Evolutionary conservation across 2,329 filamentous ascomycete species (phyloP).

Genomic region (Pseudohalonectria lignicola): DNA sequence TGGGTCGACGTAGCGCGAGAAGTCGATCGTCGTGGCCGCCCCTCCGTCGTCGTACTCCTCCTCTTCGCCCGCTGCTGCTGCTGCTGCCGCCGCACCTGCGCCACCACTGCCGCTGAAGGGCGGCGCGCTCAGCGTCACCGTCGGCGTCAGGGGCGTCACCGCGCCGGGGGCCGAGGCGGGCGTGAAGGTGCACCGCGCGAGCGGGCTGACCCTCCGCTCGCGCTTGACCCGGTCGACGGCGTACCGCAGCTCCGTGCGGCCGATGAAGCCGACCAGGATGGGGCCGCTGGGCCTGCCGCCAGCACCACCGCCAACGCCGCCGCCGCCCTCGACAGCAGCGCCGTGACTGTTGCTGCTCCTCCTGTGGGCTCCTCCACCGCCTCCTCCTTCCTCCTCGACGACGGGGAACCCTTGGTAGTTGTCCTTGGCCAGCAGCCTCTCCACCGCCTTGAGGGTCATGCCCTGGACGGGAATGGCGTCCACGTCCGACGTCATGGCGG

Average conservation of each 20-base stretch:
- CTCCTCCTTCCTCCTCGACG: constrained; percentile 65
- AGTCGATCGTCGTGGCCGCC: constrained; percentile 56
- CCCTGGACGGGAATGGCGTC: constrained; percentile 65
- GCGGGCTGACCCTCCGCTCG: constrained; percentile 50
- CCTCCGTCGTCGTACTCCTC: no score
- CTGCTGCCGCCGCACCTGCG: neutral
- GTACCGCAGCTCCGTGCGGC: constrained; percentile 82
- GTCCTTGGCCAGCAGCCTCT: constrained; percentile 64
- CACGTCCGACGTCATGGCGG: constrained; percentile 74
- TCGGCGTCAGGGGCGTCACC: constrained; percentile 27
- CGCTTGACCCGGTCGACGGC: constrained; percentile 70
- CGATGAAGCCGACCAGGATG: constrained; percentile 80
- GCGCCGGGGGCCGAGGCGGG: constrained; percentile 23
- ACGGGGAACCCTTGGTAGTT: constrained; percentile 91
- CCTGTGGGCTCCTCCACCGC: no score
- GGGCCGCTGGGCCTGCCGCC: neutral
- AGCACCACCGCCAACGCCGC: neutral
- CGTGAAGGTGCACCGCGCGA: constrained; percentile 65
- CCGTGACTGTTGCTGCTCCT: constrained; percentile 24
- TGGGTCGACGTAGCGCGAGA: constrained; percentile 77
- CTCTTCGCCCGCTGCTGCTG: no score
- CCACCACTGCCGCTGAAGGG: constrained; percentile 1
- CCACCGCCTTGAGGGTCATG: constrained; percentile 64
- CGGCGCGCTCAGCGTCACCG: no score
- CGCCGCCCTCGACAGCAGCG: neutral